Base-by-base conservation (phyloP, 495 filamentous ascomycete genomes). In the Talaromyces liani region DNA sequence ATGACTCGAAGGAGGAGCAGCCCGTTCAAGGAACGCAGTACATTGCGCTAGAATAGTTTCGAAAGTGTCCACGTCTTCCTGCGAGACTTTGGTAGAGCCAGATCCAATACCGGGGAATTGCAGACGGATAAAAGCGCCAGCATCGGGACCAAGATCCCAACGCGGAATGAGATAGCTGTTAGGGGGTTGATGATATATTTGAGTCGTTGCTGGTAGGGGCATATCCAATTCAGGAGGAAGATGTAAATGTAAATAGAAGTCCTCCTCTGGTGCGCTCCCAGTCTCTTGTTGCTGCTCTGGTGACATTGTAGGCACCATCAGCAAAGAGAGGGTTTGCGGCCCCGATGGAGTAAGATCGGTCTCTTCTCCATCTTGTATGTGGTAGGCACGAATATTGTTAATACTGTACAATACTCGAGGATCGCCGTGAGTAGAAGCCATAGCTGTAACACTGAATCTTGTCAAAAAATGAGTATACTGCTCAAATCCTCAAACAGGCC, bases 31-130 rank as follows among this genome's bases (percentile, higher is more conserved):
- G 72, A 97, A 97, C 0, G 92, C 92, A 12, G 92, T 97, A 72
- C 92, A 97, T 75, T 97, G 92, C 29, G 92, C 92, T 45, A 97
- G 81, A 61, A 97, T 97, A 3, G 92, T 96, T 79, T 97, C 92
- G 69, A 97, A 97, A 0, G 92, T 97, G 72, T 97, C 92, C 27
- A 96, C 81, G 73, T 97, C 92, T 69, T 97, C 92, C 75, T 97
- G 92, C 3, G 88, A 85, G 27, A 88, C 86, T 61, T 84, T 85
- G 36, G 82, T 80, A 0, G 80, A 74, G 1, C 82, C 82, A 58
- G 79, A 81, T 10, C 91, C 90, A 9, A 91, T 80, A 4, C 81
- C 71, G 2, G 92, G 92, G 65, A 97, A 96, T 71, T 95, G 88
- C 66, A 97, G 91, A 33, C 90, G 82, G 31, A 92, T 96, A 69